These are phyloP conservation scores for Fusarium brachygibbosum DNA, from an alignment of 2,329 filamentous ascomycete genomes.

Conservation along the genomic window DNA sequence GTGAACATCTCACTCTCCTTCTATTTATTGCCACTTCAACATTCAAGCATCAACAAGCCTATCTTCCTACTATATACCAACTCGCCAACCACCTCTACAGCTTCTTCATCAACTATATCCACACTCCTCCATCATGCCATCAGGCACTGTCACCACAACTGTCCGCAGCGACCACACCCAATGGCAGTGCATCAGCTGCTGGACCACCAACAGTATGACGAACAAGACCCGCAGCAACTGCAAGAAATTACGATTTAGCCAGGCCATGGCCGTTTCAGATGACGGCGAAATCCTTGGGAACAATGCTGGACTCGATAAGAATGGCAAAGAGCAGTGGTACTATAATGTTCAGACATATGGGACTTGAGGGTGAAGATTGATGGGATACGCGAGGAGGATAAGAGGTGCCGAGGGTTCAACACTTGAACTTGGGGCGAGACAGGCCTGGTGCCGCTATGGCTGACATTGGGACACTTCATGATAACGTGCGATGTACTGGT, in stretches of 20 bases:
- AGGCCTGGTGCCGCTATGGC: not conserved
- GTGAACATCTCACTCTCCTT: too few species aligned
- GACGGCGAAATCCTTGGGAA: not conserved
- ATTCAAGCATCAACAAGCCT: not conserved
- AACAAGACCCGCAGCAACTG: accelerated
- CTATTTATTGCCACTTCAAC: not conserved
- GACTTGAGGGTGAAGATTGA: not conserved
- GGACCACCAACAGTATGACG: not conserved
- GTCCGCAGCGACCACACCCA: not conserved
- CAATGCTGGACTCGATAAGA: not conserved
- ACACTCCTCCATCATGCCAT: not conserved
- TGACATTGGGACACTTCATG: not conserved
- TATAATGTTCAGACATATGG: not conserved
- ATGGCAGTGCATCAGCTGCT: not conserved
- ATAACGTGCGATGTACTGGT: not conserved
- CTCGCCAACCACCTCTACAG: not conserved
- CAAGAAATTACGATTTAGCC: not conserved
- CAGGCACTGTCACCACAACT: not conserved
- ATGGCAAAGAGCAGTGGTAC: not conserved
- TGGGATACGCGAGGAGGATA: too few species aligned
- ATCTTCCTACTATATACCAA: not conserved
- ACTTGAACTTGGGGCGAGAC: not conserved
- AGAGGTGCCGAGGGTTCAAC: too few species aligned
- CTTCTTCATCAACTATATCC: not conserved
- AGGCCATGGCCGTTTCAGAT: accelerated